Conservation (phyloP, 257 asterid genomes). For the Linderniella brevidens region DNA sequence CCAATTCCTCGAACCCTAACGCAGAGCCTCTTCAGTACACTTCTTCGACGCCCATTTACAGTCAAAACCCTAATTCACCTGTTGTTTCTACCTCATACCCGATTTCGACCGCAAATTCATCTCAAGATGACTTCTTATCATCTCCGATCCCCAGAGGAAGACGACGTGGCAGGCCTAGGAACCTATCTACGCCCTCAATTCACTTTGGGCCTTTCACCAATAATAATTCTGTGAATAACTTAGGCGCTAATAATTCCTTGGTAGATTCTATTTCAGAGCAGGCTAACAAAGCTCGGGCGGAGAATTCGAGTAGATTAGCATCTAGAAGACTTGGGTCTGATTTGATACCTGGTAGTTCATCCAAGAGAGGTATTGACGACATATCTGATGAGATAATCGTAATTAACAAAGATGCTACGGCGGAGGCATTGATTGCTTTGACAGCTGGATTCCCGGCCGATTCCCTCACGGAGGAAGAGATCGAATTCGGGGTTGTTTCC, state of each 20-base stretch:
- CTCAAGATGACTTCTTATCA: conserved; percentile 22
- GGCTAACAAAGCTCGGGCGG: conserved; percentile 15
- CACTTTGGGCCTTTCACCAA: conserved; percentile 16
- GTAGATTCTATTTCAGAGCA: conserved; percentile 25
- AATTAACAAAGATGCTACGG: conserved; percentile 73
- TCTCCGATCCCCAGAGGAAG: conserved; percentile 52
- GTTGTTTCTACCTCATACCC: conserved; percentile 17
- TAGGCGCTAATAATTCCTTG: conserved; percentile 14
- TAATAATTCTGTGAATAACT: conserved; percentile 13
- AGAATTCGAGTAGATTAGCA: conserved; percentile 15
- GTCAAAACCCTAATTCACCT: conserved; percentile 16
- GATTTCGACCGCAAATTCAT: conserved; percentile 12
- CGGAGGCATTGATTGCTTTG: conserved; percentile 82
- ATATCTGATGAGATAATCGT: conserved; percentile 81
- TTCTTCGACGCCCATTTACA: conserved; percentile 1
- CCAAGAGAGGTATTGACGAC: conserved; percentile 24
- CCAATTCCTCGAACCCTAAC: conserved; percentile 19
- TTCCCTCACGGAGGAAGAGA: conserved; percentile 81
- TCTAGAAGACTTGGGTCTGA: conserved; percentile 12
- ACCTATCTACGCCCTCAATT: conserved; percentile 32
- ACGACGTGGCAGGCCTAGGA: conserved; percentile 69
- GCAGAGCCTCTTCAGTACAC: not conserved
- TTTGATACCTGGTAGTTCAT: conserved; percentile 11
- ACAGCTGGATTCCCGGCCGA: conserved; percentile 93
- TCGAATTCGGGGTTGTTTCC: conserved; percentile 73